Conservation (phyloP, 805 yeast genomes). For the Cyberlindnera mrakii region DNA sequence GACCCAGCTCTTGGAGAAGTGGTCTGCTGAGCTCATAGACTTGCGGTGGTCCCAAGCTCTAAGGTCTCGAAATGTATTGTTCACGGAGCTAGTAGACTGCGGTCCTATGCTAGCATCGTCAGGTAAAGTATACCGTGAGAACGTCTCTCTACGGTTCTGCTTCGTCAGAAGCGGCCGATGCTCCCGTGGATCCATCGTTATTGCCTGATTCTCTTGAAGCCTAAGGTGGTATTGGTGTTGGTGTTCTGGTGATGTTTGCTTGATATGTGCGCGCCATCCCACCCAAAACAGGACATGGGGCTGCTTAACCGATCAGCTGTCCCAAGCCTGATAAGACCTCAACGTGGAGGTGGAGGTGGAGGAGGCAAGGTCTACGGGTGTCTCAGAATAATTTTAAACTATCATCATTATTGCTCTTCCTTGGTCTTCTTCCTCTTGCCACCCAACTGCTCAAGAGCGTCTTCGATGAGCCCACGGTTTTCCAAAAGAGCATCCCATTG, state of each 20-base stretch:
- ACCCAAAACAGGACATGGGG: too few relatives aligned
- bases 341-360: too few relatives aligned
- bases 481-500: constrained; percentile 47
- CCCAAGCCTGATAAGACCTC: too few relatives aligned
- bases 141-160: background rate
- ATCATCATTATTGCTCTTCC: constrained; percentile 13
- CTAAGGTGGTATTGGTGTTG: background rate
- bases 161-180: constrained; percentile 1
- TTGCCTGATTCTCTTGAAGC: background rate
- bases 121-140: background rate
- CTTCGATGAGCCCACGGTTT: constrained; percentile 39
- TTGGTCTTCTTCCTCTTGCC: constrained; percentile 24
- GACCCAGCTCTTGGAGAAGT: constrained; percentile 11
- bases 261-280: too few relatives aligned
- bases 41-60: constrained; percentile 13
- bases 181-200: constrained; percentile 1
- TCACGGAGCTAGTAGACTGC: background rate
- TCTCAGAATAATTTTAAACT: background rate
- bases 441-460: constrained; percentile 38
- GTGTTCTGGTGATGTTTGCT: too few relatives aligned
- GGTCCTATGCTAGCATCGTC: constrained; percentile 1
- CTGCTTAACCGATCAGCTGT: too few relatives aligned
- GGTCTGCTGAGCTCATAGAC: constrained; percentile 3
- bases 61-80: constrained; percentile 10
- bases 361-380: too few relatives aligned